Evolutionary conservation across 257 asterid species (phyloP), one percentile per base, ranked within the genome.

Genomic region (Anisodus tanguticus): DNA sequence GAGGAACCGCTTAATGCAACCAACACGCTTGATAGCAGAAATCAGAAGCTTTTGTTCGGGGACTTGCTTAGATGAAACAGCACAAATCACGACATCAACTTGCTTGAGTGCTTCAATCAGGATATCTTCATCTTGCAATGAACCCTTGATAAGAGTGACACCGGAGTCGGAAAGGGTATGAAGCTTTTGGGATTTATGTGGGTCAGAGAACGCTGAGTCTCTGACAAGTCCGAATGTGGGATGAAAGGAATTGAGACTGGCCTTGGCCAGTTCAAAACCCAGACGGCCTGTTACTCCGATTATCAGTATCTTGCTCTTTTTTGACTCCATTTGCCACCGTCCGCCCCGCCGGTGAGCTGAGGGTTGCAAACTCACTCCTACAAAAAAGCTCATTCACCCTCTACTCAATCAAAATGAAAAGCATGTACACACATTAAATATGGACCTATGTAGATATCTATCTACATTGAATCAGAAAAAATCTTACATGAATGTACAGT

Each of bases 71-170:
- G 98, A 86, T 4, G 97, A 85, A 83, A 96, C 93, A 11, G 97
- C 92, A 84, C 94, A 96, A 83, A 96, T 96, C n/a, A 94, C 97
- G 6, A 93, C 86, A 86, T 94, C 98, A 15, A 93, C 98, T 87
- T 80, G 91, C 87, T 89, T 91, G 70, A 96, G 85, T 45, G 97
- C 94, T 87, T 90, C 90, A 45, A 88, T 8, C 49, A 94, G 87
- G 82, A 82, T 83, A 69, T 63, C 89, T 77, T 94, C 97, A 68
- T 94, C 98, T 89, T 91, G 91, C 93, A 96, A 64, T 59, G 98
- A 94, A 9, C 99, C 98, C 98, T 91, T 90, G 82, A 87, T 41
- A 79, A 94, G 86, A 11, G 86, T 83, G 88, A 92, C 86, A 83
- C 98, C 97, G 8, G 89, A 85, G 60, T 62, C 4, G 83, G 92